phyloP scores from a whole-genome alignment of 495 filamentous ascomycete species.

The Aspergillus biplanus region DNA sequence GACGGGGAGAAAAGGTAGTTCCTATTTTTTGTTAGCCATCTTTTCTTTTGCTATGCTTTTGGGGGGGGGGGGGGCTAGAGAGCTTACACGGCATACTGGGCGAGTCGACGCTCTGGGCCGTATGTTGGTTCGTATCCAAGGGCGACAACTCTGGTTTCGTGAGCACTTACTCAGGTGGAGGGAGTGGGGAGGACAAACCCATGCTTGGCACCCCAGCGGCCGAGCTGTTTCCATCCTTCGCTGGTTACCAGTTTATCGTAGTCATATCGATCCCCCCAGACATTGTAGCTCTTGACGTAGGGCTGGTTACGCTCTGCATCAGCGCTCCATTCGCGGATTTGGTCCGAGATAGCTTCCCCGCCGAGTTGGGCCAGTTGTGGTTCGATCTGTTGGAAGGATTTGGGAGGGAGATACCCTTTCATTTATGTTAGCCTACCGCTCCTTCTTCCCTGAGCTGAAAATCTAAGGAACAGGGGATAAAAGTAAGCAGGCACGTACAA shows the following conservation, averaged over 20 bases:
- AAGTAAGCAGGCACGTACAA: slow-evolving; percentile 25
- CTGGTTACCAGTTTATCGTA: slow-evolving; percentile 45
- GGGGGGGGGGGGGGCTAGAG: neutral
- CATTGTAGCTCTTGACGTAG: slow-evolving; percentile 43
- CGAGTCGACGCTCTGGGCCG: slow-evolving; percentile 42
- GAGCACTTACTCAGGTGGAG: neutral
- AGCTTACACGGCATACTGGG: slow-evolving; percentile 39
- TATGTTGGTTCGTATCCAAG: slow-evolving; percentile 40
- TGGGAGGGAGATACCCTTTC: slow-evolving; percentile 37
- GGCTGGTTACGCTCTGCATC: slow-evolving; percentile 43
- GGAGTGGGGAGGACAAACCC: slow-evolving; percentile 19
- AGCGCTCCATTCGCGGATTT: slow-evolving; percentile 38
- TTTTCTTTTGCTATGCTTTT: neutral
- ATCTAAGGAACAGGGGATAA: slow-evolving; percentile 2
- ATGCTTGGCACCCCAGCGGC: slow-evolving; percentile 38
- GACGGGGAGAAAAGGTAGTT: slow-evolving; percentile 68
- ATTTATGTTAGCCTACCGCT: neutral
- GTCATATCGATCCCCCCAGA: slow-evolving; percentile 43
- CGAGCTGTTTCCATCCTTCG: slow-evolving; percentile 48
- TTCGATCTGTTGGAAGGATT: slow-evolving; percentile 24
- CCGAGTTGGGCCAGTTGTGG: slow-evolving; percentile 33
- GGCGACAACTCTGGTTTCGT: slow-evolving; percentile 41
- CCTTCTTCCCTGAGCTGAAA: neutral
- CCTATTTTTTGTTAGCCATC: slow-evolving; percentile 37
- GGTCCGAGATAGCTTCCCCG: slow-evolving; percentile 38